Conservation (phyloP, 768 basidiomycete species). For the Pilatotrama ljubarskyi region DNA sequence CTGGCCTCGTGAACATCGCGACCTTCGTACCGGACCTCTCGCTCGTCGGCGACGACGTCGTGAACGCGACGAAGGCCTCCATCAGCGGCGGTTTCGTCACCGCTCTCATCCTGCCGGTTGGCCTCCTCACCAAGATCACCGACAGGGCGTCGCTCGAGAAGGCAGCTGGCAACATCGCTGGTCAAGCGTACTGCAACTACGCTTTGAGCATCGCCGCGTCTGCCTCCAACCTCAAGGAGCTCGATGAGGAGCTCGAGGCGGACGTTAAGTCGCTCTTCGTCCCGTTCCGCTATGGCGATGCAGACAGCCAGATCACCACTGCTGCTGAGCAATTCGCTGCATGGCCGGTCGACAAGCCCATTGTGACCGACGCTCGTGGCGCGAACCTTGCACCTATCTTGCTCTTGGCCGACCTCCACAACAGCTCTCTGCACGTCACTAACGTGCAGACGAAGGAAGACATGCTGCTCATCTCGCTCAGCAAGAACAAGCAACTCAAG, state of each 20-base stretch:
- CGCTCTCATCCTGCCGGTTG: conserved; percentile 74
- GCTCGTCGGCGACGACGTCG: conserved; percentile 57
- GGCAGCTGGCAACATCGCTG: conserved; percentile 62
- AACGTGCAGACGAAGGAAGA: conserved; percentile 88
- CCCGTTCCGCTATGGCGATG: conserved; percentile 57
- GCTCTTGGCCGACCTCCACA: conserved; percentile 90
- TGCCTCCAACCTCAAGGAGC: conserved; percentile 54
- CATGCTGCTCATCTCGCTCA: conserved; percentile 84
- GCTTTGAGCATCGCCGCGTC: conserved; percentile 80
- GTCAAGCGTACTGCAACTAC: conserved; percentile 82
- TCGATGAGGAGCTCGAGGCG: conserved; percentile 75
- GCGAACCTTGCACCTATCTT: conserved; percentile 92
- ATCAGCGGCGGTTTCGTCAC: conserved; percentile 91
- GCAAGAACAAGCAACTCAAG: conserved; percentile 90
- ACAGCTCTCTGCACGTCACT: conserved; percentile 85
- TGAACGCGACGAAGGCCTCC: conserved; percentile 73
- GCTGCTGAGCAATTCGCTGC: conserved; percentile 86
- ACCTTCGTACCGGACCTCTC: conserved; percentile 81
- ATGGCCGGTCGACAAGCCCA: conserved; percentile 91
- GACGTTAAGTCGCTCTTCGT: conserved; percentile 88
- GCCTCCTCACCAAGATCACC: conserved; percentile 58
- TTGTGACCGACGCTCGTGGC: conserved; percentile 88
- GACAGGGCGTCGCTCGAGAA: conserved; percentile 68
- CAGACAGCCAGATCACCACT: conserved; percentile 61
- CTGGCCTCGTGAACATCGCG: conserved; percentile 86